Evolutionary conservation across 2,329 filamentous ascomycete species (phyloP), one percentile per base, ranked within the genome.

Genomic region (Metarhizium robertsii): DNA sequence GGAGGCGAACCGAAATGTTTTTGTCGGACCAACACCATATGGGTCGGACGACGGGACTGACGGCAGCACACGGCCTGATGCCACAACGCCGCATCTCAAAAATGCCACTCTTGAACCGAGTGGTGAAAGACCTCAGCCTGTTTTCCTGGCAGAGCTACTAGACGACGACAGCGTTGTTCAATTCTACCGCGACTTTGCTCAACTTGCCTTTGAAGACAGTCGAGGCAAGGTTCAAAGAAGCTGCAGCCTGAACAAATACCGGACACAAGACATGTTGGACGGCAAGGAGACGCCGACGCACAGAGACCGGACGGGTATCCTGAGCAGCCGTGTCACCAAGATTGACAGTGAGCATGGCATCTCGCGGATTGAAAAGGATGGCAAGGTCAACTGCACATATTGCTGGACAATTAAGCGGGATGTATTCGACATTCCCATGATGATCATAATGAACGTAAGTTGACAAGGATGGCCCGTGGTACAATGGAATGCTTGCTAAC

Each of bases 371-470:
- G 90, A 89, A 66, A 87, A 84, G 67, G 91, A 95, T 65, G 92
- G 92, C 54, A 92, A 94, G 72, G 88, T 97, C 56, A 89, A 95
- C 68, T 96, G 92, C 75, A 91, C 88, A 65, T 96, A 95, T 73
- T 95, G 90, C 75, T 97, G 92, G 92, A 92, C 90, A 60, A 92
- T 97, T 59, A 96, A 96, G 75, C 81, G 92, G 60, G 94, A 99
- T 71, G 90, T 94, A 45, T 97, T 97, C 74, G 92, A 97, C 74
- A 96, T 97, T 71, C 94, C 94, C 25, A 96, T 96, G 90, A 79
- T 97, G 75, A 95, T 97, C 71, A 89, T 96, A 66, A 92, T 97
- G 77, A 96, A 96, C 75, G 94, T 96, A 71, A 86, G 92, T 86
- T 8, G 30, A 30, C 20, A 18, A 14, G 10, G 25, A 8, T 5